A percentile compares a stretch with the other conserved stretches of the same genome.
phyloP scores from a whole-genome alignment of 345 rosid species.

The thale cress (Arabidopsis thaliana) region TAIR10.1 NC_003076.8:23614501-23615000 shows the following conservation, averaged over 20 bases:
- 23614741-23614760: constrained; percentile 1
- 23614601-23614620: constrained; percentile 53
- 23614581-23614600: constrained; percentile 56
- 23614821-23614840: constrained; percentile 31
- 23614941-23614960: constrained; percentile 21
- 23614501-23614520: constrained; percentile 56
- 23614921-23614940: constrained; percentile 29
- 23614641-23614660: constrained; percentile 45
- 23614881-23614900: constrained; percentile 12
- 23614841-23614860: constrained; percentile 18
- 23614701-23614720: constrained; percentile 77
- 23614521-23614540: constrained; percentile 70
- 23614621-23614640: constrained; percentile 44
- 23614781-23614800: constrained; percentile 12
- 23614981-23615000: constrained; percentile 30
- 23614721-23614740: constrained; percentile 63
- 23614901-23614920: constrained; percentile 29
- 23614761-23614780: constrained; percentile 1
- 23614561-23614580: constrained; percentile 80
- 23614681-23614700: constrained; percentile 68
- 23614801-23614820: constrained; percentile 17
- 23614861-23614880: constrained; percentile 14
- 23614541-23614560: constrained; percentile 69
- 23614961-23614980: constrained; percentile 20
- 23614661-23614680: constrained; percentile 62